Percentiles rank a stretch among this genome's conserved stretches.
These are phyloP conservation scores for Lactarius hatsudake DNA, from an alignment of 768 basidiomycete genomes.

Conservation along the genomic window DNA sequence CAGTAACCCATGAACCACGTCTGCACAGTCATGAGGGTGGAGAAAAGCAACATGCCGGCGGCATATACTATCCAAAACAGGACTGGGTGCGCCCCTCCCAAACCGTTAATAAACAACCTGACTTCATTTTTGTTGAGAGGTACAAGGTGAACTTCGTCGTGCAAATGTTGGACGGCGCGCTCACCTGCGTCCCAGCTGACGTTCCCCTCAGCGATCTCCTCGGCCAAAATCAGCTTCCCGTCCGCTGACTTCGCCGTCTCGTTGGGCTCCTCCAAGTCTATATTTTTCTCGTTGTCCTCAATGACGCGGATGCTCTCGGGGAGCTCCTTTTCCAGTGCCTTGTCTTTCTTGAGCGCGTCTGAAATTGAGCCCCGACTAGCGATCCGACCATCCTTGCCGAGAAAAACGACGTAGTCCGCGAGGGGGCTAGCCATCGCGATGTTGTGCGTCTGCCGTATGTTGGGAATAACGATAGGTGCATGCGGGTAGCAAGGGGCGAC, in stretches of 20 bases:
- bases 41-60: constrained; percentile 28
- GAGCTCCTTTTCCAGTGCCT: constrained; percentile 34
- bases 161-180: constrained; percentile 25
- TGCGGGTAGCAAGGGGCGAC: not conserved
- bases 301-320: constrained; percentile 29
- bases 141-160: constrained; percentile 19
- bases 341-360: constrained; percentile 44
- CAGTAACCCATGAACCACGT: constrained; percentile 47
- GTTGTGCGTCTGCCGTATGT: constrained; percentile 45
- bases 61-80: constrained; percentile 36
- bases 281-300: constrained; percentile 31
- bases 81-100: constrained; percentile 31
- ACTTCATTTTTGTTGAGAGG: constrained; percentile 26
- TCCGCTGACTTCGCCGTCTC: constrained; percentile 32
- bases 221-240: constrained; percentile 62
- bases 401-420: constrained; percentile 54
- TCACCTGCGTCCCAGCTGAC: constrained; percentile 47
- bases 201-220: constrained; percentile 60
- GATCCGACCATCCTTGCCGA: constrained; percentile 54
- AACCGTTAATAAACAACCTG: constrained; percentile 32
- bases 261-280: constrained; percentile 28
- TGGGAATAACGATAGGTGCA: not conserved
- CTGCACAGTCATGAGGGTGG: constrained; percentile 32
- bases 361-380: constrained; percentile 48
- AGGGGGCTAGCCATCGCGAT: constrained; percentile 52